Conservation (phyloP, 176 grass and related monocot species). For the Raddia distichophylla region DNA sequence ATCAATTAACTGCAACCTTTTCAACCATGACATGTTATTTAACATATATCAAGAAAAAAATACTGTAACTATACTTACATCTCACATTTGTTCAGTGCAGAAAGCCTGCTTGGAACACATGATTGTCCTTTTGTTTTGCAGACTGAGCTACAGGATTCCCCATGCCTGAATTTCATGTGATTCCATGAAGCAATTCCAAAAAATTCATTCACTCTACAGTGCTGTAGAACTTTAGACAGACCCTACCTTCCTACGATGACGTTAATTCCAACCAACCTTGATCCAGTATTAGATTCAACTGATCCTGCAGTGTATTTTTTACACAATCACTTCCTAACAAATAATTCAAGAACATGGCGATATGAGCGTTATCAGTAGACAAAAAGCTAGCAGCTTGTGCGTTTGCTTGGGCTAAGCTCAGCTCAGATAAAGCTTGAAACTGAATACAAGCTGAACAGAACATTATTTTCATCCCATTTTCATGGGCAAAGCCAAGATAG, state of each 20-base stretch:
- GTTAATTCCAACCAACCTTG: slow-evolving; percentile 74
- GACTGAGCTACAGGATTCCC: slow-evolving; percentile 72
- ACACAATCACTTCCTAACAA: slow-evolving; percentile 33
- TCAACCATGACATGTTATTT: no score
- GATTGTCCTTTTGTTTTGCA: slow-evolving; percentile 79
- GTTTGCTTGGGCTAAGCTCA: neutral
- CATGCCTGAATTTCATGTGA: slow-evolving; percentile 58
- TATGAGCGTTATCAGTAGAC: neutral
- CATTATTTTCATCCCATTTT: neutral
- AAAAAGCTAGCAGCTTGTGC: slow-evolving; percentile 7
- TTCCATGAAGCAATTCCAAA: slow-evolving; percentile 31
- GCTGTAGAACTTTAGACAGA: slow-evolving; percentile 30
- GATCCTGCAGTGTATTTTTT: slow-evolving; percentile 51
- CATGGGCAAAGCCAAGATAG: neutral
- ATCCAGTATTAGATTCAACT: slow-evolving; percentile 57
- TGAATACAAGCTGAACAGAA: neutral
- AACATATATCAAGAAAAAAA: no score
- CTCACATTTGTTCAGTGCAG: slow-evolving; percentile 74
- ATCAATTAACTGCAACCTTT: neutral
- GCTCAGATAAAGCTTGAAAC: slow-evolving; percentile 5
- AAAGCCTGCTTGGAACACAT: slow-evolving; percentile 81
- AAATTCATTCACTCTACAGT: slow-evolving; percentile 18
- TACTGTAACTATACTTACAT: slow-evolving; percentile 64
- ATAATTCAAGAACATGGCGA: slow-evolving; percentile 13
- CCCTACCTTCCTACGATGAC: slow-evolving; percentile 76